Conservation (phyloP, 306 rosid species). For the Trifolium subterraneum region DNA sequence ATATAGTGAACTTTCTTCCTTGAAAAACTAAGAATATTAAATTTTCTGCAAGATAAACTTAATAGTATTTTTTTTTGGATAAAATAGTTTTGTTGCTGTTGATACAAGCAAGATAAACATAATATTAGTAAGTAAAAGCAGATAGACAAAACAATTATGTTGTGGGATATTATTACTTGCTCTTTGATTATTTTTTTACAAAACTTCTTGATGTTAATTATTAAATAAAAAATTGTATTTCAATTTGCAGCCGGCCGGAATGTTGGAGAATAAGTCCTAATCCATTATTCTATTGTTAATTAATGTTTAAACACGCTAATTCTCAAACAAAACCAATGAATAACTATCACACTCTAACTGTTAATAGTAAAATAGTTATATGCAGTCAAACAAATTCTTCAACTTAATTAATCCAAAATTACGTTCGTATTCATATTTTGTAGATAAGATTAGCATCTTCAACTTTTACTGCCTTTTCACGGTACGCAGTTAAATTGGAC, state of each 20-base stretch:
- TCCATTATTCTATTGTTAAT: neutral
- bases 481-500: constrained; percentile 30
- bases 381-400: constrained; percentile 34
- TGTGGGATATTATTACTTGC: neutral
- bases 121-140: no score
- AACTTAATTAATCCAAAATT: constrained; percentile 18
- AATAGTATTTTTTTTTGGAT: no score
- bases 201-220: neutral
- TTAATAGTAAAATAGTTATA: constrained; percentile 11
- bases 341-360: neutral
- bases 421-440: constrained; percentile 1
- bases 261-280: neutral
- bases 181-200: neutral
- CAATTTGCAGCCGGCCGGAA: constrained; percentile 40
- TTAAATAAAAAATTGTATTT: constrained; percentile 5
- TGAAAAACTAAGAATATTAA: neutral
- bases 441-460: constrained; percentile 42
- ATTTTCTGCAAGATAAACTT: neutral
- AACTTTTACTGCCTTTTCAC: constrained; percentile 27
- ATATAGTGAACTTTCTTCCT: constrained; percentile 31
- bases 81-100: no score
- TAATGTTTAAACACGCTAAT: neutral
- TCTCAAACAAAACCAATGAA: constrained; percentile 17
- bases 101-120: no score
- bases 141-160: no score